A percentile compares a stretch with the other conserved stretches of the same genome.
Evolutionary conservation across 2,329 filamentous ascomycete genomes (phyloP).

Genomic region (Neobulgaria alba): DNA sequence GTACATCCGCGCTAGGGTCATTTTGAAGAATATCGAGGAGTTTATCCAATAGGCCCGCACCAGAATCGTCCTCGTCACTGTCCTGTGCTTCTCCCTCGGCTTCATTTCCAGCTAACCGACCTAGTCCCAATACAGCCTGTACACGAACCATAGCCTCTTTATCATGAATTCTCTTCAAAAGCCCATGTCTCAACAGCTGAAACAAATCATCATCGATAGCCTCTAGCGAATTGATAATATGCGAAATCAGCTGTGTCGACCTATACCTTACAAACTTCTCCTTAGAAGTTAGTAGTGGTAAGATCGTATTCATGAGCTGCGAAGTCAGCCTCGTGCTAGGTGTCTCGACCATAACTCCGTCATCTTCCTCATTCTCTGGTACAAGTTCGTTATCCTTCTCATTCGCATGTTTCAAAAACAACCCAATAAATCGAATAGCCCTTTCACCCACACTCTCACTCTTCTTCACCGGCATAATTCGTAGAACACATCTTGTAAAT

Average conservation of each 20-base stretch:
- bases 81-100: conserved; percentile 63
- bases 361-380: conserved; percentile 54
- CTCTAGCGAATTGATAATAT: conserved; percentile 87
- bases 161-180: conserved; percentile 81
- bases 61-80: conserved; percentile 58
- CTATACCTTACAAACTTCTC: conserved; percentile 90
- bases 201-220: conserved; percentile 90
- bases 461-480: conserved; percentile 83
- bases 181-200: conserved; percentile 65
- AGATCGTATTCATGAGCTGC: conserved; percentile 61
- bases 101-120: conserved; percentile 70
- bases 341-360: conserved; percentile 67
- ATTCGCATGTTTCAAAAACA: conserved; percentile 68
- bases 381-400: conserved; percentile 64
- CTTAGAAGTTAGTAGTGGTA: conserved; percentile 74
- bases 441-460: conserved; percentile 82
- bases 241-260: conserved; percentile 79
- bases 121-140: conserved; percentile 86
- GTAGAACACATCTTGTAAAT: conserved; percentile 71
- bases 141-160: conserved; percentile 89
- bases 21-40: conserved; percentile 85
- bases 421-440: conserved; percentile 75
- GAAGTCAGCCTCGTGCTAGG: conserved; percentile 73
- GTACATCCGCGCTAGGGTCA: conserved; percentile 87
- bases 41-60: conserved; percentile 67